These are phyloP conservation scores for Hanseniaspora uvarum DNA, from an alignment of 1,139 yeast genomes.

Conservation along the genomic window DNA sequence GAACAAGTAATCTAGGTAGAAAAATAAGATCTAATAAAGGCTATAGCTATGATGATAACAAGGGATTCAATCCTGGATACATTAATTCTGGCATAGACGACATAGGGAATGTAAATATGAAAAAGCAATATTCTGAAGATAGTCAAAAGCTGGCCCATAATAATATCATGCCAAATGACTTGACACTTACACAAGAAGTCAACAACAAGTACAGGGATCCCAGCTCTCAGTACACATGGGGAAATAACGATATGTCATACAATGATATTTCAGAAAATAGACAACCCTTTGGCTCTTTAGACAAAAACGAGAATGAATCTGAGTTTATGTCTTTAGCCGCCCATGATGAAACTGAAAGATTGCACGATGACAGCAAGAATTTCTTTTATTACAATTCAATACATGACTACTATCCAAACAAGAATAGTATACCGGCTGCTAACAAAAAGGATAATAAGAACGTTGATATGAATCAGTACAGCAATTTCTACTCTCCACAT, in stretches of 20 bases:
- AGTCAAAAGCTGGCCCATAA: background rate
- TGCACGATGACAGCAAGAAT: constrained; percentile 4
- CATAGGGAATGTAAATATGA: background rate
- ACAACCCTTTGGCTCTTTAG: background rate
- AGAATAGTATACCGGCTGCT: background rate
- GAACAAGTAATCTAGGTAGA: constrained; percentile 18
- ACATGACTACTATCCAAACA: constrained; percentile 12
- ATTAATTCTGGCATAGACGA: background rate
- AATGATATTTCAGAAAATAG: constrained; percentile 3
- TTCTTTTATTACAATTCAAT: constrained; percentile 10
- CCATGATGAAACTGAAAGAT: background rate
- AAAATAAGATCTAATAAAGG: constrained; percentile 11
- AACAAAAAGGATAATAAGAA: constrained; percentile 13
- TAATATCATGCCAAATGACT: background rate
- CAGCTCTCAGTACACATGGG: background rate
- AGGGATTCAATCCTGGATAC: background rate
- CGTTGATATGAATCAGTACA: constrained; percentile 4
- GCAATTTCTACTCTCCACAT: constrained; percentile 17
- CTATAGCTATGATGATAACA: background rate
- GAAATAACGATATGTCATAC: constrained; percentile 6
- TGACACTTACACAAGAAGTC: background rate
- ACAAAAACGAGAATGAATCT: background rate
- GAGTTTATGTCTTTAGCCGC: background rate
- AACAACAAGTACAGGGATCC: background rate
- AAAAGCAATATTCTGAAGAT: background rate